Evolutionary conservation across 2,329 filamentous ascomycete genomes (phyloP).

Genomic region (Juglanconis sp.): DNA sequence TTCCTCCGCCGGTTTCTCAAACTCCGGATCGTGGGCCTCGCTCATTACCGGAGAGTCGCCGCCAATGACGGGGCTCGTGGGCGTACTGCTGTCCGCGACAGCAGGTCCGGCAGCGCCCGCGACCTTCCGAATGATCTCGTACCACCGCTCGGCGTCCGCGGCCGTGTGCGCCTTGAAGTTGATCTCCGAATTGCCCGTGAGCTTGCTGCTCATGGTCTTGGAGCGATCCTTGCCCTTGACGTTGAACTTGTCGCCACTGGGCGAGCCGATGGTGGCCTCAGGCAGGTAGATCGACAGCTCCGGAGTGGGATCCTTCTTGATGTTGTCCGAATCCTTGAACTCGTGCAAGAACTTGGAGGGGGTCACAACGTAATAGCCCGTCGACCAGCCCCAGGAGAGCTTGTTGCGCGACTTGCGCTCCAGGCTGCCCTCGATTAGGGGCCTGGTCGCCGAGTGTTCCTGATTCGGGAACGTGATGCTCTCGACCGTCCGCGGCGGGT

Average conservation of each 20-base stretch:
- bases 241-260: conserved; percentile 80
- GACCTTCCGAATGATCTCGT: conserved; percentile 63
- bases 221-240: conserved; percentile 92
- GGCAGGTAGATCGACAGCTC: conserved; percentile 90
- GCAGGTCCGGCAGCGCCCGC: conserved; percentile 44
- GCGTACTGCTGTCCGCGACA: conserved; percentile 22
- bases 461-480: conserved; percentile 85
- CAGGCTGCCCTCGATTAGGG: conserved; percentile 82
- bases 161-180: conserved; percentile 83
- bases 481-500: conserved; percentile 69
- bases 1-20: conserved; percentile 17
- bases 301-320: conserved; percentile 67
- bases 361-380: conserved; percentile 86
- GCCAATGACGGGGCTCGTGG: conserved; percentile 32
- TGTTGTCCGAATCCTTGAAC: conserved; percentile 86
- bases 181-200: conserved; percentile 76
- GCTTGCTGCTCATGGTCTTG: conserved; percentile 75
- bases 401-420: conserved; percentile 90
- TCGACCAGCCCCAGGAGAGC: conserved; percentile 70
- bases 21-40: conserved; percentile 27
- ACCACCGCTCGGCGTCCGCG: conserved; percentile 82
- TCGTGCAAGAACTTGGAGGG: conserved; percentile 88
- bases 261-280: conserved; percentile 74
- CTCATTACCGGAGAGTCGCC: conserved; percentile 28
- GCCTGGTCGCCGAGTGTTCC: conserved; percentile 72